These are phyloP conservation scores for Larix sibirica DNA, from an alignment of 83 land plant species.

Conservation along the genomic window DNA sequence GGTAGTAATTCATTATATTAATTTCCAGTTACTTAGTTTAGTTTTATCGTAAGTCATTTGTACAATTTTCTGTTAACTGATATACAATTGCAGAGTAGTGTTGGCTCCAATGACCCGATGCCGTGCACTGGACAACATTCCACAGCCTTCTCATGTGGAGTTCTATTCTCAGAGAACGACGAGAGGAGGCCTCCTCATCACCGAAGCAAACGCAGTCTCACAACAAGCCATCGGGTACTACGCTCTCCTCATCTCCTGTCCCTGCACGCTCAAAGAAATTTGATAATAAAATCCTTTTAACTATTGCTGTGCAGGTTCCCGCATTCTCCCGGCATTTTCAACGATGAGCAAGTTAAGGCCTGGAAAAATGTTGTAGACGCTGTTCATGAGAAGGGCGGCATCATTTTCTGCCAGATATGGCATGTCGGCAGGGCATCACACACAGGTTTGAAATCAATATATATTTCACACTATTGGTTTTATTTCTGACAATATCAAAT, in stretches of 20 bases:
- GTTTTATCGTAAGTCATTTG: too few relatives aligned
- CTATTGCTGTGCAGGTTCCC: conserved; percentile 1
- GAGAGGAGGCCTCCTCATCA: conserved; percentile 23
- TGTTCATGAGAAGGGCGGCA: conserved; percentile 57
- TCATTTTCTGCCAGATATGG: conserved; percentile 61
- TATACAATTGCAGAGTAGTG: not conserved
- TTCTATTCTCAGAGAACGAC: conserved; percentile 25
- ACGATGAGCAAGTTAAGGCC: conserved; percentile 28
- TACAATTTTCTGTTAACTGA: not conserved
- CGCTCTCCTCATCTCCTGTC: not conserved
- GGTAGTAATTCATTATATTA: too few relatives aligned
- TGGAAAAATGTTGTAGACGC: conserved; percentile 63
- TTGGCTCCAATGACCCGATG: conserved; percentile 34
- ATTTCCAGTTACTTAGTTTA: too few relatives aligned
- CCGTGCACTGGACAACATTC: conserved; percentile 20
- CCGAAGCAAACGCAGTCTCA: conserved; percentile 21
- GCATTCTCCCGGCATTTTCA: not conserved
- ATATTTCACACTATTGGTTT: too few relatives aligned
- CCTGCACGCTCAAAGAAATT: not conserved
- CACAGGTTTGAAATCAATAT: not conserved
- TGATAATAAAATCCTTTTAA: not conserved
- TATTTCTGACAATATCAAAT: too few relatives aligned
- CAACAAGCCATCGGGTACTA: conserved; percentile 15
- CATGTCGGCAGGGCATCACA: conserved; percentile 39
- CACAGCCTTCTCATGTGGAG: conserved; percentile 8